Conservation (phyloP, 2,329 filamentous ascomycete genomes). For the Coniella vitis region DNA sequence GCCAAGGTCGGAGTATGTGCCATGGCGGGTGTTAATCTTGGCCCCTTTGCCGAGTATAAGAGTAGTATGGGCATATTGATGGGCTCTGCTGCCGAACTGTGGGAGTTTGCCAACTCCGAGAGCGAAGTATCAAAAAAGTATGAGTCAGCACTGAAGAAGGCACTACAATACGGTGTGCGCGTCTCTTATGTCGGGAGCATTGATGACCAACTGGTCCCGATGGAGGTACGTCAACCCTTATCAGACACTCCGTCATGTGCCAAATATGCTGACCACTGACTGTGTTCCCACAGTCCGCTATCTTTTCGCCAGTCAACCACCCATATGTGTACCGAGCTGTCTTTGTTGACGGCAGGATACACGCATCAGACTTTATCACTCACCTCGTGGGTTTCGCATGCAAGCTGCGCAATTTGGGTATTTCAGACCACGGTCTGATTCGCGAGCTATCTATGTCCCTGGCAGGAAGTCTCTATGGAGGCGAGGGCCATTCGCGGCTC, state of each 20-base stretch:
- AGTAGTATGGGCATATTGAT: constrained; percentile 80
- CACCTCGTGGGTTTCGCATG: constrained; percentile 89
- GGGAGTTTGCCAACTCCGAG: constrained; percentile 80
- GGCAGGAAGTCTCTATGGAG: constrained; percentile 83
- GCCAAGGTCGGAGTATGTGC: constrained; percentile 80
- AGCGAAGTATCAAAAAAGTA: constrained; percentile 81
- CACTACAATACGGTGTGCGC: constrained; percentile 71
- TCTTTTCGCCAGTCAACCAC: constrained; percentile 78
- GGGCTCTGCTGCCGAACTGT: constrained; percentile 86
- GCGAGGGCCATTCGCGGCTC: constrained; percentile 86
- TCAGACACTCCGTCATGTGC: too few species aligned
- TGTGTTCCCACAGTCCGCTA: constrained; percentile 55
- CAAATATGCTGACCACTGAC: neutral
- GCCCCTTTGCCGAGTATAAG: constrained; percentile 88
- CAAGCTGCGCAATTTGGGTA: constrained; percentile 86
- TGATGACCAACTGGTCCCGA: constrained; percentile 89
- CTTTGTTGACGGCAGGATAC: constrained; percentile 87
- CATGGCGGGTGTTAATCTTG: constrained; percentile 83
- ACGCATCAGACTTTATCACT: constrained; percentile 88
- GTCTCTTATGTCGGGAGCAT: constrained; percentile 90
- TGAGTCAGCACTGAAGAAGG: constrained; percentile 64
- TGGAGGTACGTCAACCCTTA: constrained; percentile 56
- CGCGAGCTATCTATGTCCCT: constrained; percentile 82
- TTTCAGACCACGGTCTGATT: constrained; percentile 88
- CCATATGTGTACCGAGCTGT: constrained; percentile 94